phyloP scores from a whole-genome alignment of 768 basidiomycete genomes.

The Kwoniella botswanensis region DNA sequence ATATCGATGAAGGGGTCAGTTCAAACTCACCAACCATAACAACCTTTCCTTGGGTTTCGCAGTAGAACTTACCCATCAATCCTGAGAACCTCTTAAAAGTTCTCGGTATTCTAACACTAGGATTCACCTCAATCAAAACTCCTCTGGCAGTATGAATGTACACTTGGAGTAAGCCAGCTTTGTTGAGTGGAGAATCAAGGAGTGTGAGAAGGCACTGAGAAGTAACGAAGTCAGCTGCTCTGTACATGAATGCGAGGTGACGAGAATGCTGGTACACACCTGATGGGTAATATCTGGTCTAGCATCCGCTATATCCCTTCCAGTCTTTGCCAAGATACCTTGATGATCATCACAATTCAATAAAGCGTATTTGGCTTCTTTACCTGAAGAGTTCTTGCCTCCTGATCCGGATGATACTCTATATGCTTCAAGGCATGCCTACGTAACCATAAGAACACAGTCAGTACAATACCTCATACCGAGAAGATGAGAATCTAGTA shows the following conservation, averaged over 20 bases:
- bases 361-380: conserved; percentile 91
- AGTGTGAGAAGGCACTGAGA: conserved; percentile 90
- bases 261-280: conserved; percentile 62
- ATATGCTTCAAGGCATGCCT: conserved; percentile 96
- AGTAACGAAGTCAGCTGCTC: background rate
- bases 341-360: conserved; percentile 99
- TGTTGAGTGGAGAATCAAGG: conserved; percentile 96
- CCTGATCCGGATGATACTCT: conserved; percentile 70
- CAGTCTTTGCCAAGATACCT: conserved; percentile 95
- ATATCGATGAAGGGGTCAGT: background rate
- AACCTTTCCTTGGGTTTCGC: background rate
- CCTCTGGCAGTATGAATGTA: conserved; percentile 98
- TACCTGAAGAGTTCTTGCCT: conserved; percentile 62
- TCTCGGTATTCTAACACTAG: conserved; percentile 93
- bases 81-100: conserved; percentile 99
- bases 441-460: conserved; percentile 47
- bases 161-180: conserved; percentile 92
- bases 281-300: conserved; percentile 98
- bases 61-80: conserved; percentile 77
- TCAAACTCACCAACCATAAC: background rate
- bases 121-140: conserved; percentile 96
- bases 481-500: too few relatives aligned
- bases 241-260: background rate
- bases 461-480: background rate
- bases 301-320: conserved; percentile 98